Evolutionary conservation across 1,139 yeast species (phyloP).

Genomic region (Debaryomycetaceae sp.): DNA sequence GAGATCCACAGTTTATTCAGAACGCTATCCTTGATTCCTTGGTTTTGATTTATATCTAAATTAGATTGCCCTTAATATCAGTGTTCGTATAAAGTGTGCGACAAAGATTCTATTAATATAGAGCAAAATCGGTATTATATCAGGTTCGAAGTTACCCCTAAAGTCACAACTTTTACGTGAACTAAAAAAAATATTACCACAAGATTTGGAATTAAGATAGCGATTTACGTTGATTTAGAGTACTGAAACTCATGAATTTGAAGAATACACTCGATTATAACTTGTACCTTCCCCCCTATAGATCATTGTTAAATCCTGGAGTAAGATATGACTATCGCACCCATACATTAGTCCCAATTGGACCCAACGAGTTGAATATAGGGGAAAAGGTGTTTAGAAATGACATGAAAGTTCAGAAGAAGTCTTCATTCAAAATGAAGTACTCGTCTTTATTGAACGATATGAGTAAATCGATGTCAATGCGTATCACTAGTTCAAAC

Average conservation of each 20-base stretch:
- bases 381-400: constrained; percentile 2
- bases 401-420: not conserved
- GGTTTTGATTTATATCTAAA: too few relatives aligned
- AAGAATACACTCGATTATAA: constrained; percentile 24
- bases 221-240: too few relatives aligned
- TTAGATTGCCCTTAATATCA: too few relatives aligned
- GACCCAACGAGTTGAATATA: constrained; percentile 18
- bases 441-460: constrained; percentile 42
- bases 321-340: constrained; percentile 43
- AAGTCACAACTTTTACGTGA: not conserved
- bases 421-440: constrained; percentile 34
- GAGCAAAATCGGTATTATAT: too few relatives aligned
- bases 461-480: constrained; percentile 29
- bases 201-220: too few relatives aligned
- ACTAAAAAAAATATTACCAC: too few relatives aligned
- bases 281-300: constrained; percentile 41
- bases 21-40: too few relatives aligned
- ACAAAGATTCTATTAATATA: too few relatives aligned
- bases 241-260: constrained; percentile 5
- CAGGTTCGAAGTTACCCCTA: too few relatives aligned
- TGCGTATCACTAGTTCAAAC: constrained; percentile 18
- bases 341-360: constrained; percentile 38
- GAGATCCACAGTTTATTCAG: too few relatives aligned
- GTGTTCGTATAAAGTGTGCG: too few relatives aligned
- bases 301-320: constrained; percentile 41